phyloP scores from a whole-genome alignment of 2,329 filamentous ascomycete species.

The Pseudocercospora cruenta region DNA sequence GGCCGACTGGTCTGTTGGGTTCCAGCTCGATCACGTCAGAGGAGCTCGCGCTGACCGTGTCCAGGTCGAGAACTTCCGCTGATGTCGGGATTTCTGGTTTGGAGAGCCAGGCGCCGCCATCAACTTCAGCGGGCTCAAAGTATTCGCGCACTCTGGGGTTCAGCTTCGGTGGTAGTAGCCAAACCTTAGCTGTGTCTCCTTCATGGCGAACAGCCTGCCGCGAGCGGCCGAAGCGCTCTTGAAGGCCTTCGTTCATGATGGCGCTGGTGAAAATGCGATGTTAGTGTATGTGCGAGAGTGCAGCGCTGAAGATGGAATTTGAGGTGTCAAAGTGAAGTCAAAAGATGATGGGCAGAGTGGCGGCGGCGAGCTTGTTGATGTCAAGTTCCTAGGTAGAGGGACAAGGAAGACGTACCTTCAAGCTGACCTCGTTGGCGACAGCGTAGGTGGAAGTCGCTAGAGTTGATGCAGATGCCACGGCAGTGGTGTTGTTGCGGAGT shows the following conservation, averaged over 20 bases:
- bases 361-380: too few relatives aligned
- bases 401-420: background rate
- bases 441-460: too few relatives aligned
- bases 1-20: conserved; percentile 57
- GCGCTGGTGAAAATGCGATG: background rate
- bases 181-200: conserved; percentile 23
- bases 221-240: conserved; percentile 35
- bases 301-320: background rate
- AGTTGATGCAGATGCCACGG: background rate
- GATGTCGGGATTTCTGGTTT: conserved; percentile 60
- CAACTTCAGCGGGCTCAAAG: conserved; percentile 21
- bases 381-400: too few relatives aligned
- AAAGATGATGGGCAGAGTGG: background rate
- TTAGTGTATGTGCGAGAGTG: conserved; percentile 6
- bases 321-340: background rate
- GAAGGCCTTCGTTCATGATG: conserved; percentile 36
- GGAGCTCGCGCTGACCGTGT: conserved; percentile 15
- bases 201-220: conserved; percentile 6
- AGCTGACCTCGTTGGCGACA: too few relatives aligned
- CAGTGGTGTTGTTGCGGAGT: background rate
- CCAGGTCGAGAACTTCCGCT: conserved; percentile 53
- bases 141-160: conserved; percentile 35
- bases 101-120: conserved; percentile 36
- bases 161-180: conserved; percentile 31
- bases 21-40: conserved; percentile 25